Conservation (phyloP, 208 protist species). For the Acanthamoeba castellanii region DNA sequence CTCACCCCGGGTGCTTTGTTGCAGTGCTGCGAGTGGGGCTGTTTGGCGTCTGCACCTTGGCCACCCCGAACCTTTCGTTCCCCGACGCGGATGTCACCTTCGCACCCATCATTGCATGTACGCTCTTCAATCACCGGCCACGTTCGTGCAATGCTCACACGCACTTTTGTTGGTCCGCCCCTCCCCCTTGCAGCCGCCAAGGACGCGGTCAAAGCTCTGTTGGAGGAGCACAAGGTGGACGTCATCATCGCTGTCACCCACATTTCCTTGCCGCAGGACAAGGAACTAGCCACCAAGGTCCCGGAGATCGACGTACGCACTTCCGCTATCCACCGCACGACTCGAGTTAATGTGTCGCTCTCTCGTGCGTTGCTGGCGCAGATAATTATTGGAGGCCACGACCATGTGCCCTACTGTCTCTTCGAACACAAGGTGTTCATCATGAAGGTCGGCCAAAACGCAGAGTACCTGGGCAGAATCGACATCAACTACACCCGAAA, state of each 20-base stretch:
- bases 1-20: background rate
- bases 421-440: constrained; percentile 64
- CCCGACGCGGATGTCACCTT: constrained; percentile 55
- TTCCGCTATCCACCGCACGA: background rate
- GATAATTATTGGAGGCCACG: constrained; percentile 64
- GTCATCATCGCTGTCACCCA: constrained; percentile 33
- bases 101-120: constrained; percentile 32
- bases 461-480: constrained; percentile 55
- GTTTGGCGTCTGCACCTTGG: constrained; percentile 41
- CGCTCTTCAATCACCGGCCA: background rate
- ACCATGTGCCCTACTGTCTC: constrained; percentile 50
- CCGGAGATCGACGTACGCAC: constrained; percentile 57
- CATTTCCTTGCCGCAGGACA: constrained; percentile 66
- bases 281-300: constrained; percentile 44
- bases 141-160: background rate
- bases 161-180: background rate
- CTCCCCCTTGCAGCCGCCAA: background rate
- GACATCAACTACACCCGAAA: constrained; percentile 19
- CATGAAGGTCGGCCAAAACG: constrained; percentile 68
- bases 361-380: background rate
- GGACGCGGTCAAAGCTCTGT: background rate
- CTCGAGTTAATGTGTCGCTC: background rate
- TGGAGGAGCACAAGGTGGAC: constrained; percentile 57
- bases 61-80: constrained; percentile 50
- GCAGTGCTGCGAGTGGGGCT: constrained; percentile 29